Evolutionary conservation across 805 yeast species (phyloP), one percentile per base, ranked within the genome.

Genomic region (Millerago galiae): DNA sequence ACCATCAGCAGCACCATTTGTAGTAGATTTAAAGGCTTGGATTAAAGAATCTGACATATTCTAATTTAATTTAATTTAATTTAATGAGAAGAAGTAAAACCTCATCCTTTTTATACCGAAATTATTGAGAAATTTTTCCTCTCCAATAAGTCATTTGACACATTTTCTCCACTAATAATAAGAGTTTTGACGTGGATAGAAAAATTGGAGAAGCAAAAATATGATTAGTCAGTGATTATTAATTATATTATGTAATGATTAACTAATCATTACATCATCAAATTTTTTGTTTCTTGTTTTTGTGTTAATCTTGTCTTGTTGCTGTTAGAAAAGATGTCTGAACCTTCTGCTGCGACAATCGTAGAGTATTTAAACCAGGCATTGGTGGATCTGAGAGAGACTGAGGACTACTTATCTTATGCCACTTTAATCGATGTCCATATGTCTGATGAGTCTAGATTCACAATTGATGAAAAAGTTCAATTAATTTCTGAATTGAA

Each of bases 371-470:
- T 39, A 17, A 35, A 34, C 21, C 25, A 30, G 21, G 46, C 50
- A 2, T n/a, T 29, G 26, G 21, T 11, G 5, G 43, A 37, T 11
- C 32, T 44, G 28, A 34, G 58, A 52, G 73, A 72, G 37, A 61
- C 78, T 8, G 64, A 71, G 8, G 95, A 86, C 60, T 85, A 66
- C 55, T 59, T 86, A 18, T 72, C 88, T 4, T 85, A 79, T 54
- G 75, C 85, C n/a, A 83, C 95, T 0, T 63, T 85, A 15, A 55
- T 86, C 29, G 95, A 86, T 41, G 62, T 80, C 28, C 71, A 79
- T 51, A 56, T 84, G 28, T 59, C 68, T 16, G 75, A 78, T 24
- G 75, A 79, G 8, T 28, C 50, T 5, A 52, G 65, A 8, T 81
- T 68, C 56, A 50, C 70, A 10, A 60, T 62, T 34, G 73, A 65